Conservation (phyloP, 176 grass and related monocot genomes). For the Poa annua region DNA sequence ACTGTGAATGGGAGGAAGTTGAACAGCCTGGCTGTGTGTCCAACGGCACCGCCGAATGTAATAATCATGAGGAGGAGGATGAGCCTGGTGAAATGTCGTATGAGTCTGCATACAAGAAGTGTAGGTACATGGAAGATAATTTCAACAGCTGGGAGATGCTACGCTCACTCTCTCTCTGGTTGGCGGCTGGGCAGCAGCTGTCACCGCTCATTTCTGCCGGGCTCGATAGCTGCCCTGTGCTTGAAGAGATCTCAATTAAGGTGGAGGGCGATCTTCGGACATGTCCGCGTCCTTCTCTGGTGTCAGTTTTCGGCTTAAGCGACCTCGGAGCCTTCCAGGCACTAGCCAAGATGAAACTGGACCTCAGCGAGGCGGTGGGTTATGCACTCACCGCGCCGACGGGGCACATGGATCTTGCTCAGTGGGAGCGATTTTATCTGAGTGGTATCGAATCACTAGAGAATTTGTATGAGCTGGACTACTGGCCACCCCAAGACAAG, state of each 20-base stretch:
- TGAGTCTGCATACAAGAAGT: slow-evolving; percentile 66
- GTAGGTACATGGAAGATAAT: slow-evolving; percentile 61
- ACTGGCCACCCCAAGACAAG: slow-evolving; percentile 97
- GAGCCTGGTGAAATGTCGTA: slow-evolving; percentile 37
- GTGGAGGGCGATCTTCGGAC: slow-evolving; percentile 88
- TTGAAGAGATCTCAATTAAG: slow-evolving; percentile 84
- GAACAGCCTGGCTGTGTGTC: slow-evolving; percentile 21
- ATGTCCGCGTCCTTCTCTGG: slow-evolving; percentile 42
- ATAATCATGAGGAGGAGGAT: slow-evolving; percentile 42
- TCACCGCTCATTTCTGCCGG: slow-evolving; percentile 63
- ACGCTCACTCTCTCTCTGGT: slow-evolving; percentile 78
- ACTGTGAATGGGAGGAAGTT: slow-evolving; percentile 64
- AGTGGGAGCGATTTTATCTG: slow-evolving; percentile 94
- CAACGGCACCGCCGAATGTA: slow-evolving; percentile 33
- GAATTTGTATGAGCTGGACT: slow-evolving; percentile 82
- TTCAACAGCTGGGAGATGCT: slow-evolving; percentile 72
- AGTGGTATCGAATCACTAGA: slow-evolving; percentile 60
- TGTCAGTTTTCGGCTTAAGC: slow-evolving; percentile 59
- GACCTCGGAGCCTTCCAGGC: slow-evolving; percentile 61
- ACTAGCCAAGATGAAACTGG: slow-evolving; percentile 85
- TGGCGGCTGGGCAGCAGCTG: slow-evolving; percentile 74
- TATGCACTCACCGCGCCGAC: slow-evolving; percentile 86
- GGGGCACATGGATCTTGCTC: slow-evolving; percentile 88
- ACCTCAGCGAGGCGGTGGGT: slow-evolving; percentile 85
- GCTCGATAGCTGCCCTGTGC: slow-evolving; percentile 67